These are phyloP conservation scores for Areca catechu DNA, from an alignment of 176 grass and related monocot species.

Conservation along the genomic window DNA sequence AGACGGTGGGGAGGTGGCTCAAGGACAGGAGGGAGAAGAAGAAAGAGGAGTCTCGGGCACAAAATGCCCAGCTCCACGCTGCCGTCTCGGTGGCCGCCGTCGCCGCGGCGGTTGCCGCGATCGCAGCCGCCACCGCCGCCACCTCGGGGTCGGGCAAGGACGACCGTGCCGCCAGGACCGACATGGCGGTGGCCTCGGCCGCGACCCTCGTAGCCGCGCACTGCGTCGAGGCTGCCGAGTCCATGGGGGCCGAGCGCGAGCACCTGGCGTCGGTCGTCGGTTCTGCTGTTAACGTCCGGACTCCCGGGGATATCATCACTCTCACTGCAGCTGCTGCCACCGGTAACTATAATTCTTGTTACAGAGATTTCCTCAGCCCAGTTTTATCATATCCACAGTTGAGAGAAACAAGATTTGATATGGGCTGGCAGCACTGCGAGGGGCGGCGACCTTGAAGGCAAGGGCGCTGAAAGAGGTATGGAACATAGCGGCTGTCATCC, in stretches of 20 bases:
- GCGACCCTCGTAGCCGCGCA: slow-evolving; percentile 90
- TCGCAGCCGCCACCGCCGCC: slow-evolving; percentile 48
- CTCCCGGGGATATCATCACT: slow-evolving; percentile 61
- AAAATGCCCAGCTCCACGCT: slow-evolving; percentile 86
- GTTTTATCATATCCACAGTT: no score
- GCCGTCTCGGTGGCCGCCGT: slow-evolving; percentile 75
- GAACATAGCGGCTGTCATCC: slow-evolving; percentile 82
- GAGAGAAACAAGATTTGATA: not conserved
- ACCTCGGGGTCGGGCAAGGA: slow-evolving; percentile 43
- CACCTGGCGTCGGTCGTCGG: slow-evolving; percentile 57
- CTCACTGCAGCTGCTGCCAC: slow-evolving; percentile 92
- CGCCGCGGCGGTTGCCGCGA: slow-evolving; percentile 67
- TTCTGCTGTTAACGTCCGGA: slow-evolving; percentile 69
- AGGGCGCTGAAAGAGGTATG: slow-evolving; percentile 70
- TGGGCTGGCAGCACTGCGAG: slow-evolving; percentile 42
- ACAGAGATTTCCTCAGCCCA: no score
- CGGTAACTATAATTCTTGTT: slow-evolving; percentile 20
- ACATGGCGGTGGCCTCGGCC: slow-evolving; percentile 73
- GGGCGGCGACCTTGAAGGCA: slow-evolving; percentile 69
- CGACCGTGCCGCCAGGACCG: slow-evolving; percentile 47
- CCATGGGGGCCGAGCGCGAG: slow-evolving; percentile 74
- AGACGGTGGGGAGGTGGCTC: slow-evolving; percentile 91
- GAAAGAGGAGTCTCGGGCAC: slow-evolving; percentile 79
- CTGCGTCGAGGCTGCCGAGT: slow-evolving; percentile 75
- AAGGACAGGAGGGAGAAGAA: slow-evolving; percentile 70